Conservation (phyloP, 768 basidiomycete species). For the Tylopilus sp. region DNA sequence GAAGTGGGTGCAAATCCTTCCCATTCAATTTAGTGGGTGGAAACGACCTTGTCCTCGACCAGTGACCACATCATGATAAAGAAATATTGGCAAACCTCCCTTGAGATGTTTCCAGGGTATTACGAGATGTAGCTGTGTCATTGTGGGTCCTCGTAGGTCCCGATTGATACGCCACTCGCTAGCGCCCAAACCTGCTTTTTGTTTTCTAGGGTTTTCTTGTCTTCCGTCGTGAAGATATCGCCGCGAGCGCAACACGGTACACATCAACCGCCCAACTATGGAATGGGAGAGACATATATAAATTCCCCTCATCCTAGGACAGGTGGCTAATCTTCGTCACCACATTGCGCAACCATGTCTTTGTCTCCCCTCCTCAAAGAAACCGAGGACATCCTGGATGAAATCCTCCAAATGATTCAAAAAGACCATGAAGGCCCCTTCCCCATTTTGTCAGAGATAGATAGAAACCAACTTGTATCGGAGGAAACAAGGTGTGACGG, state of each 20-base stretch:
- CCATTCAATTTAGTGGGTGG: background rate
- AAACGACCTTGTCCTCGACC: background rate
- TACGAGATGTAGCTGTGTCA: background rate
- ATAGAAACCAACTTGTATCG: background rate
- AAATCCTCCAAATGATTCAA: background rate
- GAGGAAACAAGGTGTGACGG: slow-evolving; percentile 6
- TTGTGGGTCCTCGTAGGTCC: background rate
- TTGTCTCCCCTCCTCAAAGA: background rate
- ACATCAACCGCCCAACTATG: background rate
- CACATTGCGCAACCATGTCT: slow-evolving; percentile 1
- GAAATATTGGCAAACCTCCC: background rate
- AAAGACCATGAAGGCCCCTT: background rate
- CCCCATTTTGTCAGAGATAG: slow-evolving; percentile 3
- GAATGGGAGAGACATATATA: slow-evolving; percentile 7
- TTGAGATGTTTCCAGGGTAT: background rate
- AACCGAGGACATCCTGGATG: background rate
- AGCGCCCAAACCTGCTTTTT: slow-evolving; percentile 5
- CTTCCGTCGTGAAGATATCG: slow-evolving; percentile 11
- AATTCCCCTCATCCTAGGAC: slow-evolving; percentile 3
- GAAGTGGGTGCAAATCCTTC: background rate
- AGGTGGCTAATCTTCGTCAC: background rate
- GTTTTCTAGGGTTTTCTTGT: slow-evolving; percentile 12
- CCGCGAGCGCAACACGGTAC: slow-evolving; percentile 1
- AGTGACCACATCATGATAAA: background rate
- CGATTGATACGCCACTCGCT: background rate